Percentiles rank a stretch among this genome's conserved stretches.
These are phyloP conservation scores for Beauveria australis DNA, from an alignment of 2,329 filamentous ascomycete species.

Conservation along the genomic window DNA sequence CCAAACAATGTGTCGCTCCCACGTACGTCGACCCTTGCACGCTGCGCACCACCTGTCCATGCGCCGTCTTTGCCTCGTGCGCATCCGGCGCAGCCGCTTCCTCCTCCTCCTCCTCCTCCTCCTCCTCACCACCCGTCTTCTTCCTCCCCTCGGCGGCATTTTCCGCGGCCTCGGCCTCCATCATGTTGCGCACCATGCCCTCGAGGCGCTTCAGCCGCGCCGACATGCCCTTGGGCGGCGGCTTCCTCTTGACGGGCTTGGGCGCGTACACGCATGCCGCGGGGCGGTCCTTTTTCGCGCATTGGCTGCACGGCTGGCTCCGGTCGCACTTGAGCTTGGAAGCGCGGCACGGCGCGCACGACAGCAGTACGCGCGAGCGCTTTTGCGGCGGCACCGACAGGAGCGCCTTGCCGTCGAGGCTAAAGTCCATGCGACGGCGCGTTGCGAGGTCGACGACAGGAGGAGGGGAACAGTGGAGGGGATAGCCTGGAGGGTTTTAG, in stretches of 20 bases:
- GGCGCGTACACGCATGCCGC: constrained; percentile 43
- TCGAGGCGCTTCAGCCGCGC: constrained; percentile 47
- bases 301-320: constrained; percentile 42
- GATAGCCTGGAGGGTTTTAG: background rate
- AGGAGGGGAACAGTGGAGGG: background rate
- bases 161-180: constrained; percentile 30
- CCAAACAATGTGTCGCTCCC: constrained; percentile 52
- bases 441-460: background rate
- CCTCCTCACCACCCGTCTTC: background rate
- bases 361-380: constrained; percentile 41
- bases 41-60: constrained; percentile 36
- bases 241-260: constrained; percentile 31
- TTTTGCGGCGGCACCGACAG: constrained; percentile 24
- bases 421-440: constrained; percentile 1
- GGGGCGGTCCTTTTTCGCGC: constrained; percentile 38
- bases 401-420: constrained; percentile 1
- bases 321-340: constrained; percentile 53
- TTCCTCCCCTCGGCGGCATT: background rate
- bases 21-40: constrained; percentile 41
- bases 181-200: constrained; percentile 49
- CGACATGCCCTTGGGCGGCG: constrained; percentile 41
- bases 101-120: background rate
- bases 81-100: constrained; percentile 7
- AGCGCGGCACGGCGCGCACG: constrained; percentile 42
- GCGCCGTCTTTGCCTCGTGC: constrained; percentile 17